Evolutionary conservation across 2,329 filamentous ascomycete genomes (phyloP).

Genomic region (Paramyrothecium roridum): DNA sequence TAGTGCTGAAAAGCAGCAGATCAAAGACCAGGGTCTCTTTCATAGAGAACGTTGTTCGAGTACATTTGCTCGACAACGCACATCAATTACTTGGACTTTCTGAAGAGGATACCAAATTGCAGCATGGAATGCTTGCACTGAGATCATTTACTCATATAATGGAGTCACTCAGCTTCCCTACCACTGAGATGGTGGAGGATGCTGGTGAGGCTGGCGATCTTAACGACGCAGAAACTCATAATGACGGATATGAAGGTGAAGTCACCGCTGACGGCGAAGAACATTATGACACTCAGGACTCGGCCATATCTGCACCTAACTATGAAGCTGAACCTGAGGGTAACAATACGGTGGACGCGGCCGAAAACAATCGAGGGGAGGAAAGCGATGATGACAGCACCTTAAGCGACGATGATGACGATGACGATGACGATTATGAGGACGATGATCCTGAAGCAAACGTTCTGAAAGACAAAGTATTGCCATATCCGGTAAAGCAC

Average conservation of each 20-base stretch:
- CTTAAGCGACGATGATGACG: slow-evolving; percentile 14
- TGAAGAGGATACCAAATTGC: slow-evolving; percentile 33
- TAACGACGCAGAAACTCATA: background rate
- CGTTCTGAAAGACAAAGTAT: slow-evolving; percentile 17
- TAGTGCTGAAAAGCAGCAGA: slow-evolving; percentile 14
- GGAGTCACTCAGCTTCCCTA: slow-evolving; percentile 25
- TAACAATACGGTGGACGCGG: slow-evolving; percentile 3
- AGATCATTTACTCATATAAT: slow-evolving; percentile 34
- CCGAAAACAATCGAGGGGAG: slow-evolving; percentile 8
- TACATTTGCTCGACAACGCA: slow-evolving; percentile 35
- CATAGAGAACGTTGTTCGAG: slow-evolving; percentile 26
- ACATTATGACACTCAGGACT: background rate
- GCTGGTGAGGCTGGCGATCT: slow-evolving; percentile 10
- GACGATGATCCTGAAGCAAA: slow-evolving; percentile 24
- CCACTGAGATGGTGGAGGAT: slow-evolving; percentile 2
- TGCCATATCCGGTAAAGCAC: slow-evolving; percentile 34
- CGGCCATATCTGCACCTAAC: background rate
- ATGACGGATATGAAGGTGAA: background rate
- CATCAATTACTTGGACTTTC: slow-evolving; percentile 27
- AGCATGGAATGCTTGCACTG: slow-evolving; percentile 37
- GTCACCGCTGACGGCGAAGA: background rate
- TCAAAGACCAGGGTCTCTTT: background rate
- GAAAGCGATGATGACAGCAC: slow-evolving; percentile 8
- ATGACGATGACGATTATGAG: slow-evolving; percentile 14
- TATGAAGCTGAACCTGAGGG: slow-evolving; percentile 3